A percentile compares a stretch with the other conserved stretches of the same genome.
Conservation (phyloP, 1,284 basidiomycete genomes). For the Pseudozyma tsukubaensis region DNA sequence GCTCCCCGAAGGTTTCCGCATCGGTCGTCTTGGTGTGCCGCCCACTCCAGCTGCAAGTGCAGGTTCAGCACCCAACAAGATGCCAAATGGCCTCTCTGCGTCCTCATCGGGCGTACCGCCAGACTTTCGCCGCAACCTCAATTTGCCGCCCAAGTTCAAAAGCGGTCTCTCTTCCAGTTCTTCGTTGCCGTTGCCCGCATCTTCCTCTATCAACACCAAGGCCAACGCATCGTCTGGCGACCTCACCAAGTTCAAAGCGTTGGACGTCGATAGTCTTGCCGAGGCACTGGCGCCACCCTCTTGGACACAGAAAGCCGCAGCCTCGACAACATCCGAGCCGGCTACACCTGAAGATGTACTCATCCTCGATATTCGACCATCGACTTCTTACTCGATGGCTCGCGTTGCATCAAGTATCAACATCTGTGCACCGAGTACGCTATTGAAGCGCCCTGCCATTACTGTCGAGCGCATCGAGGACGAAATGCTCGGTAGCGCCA, state of each 20-base stretch:
- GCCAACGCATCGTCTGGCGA: conserved; percentile 16
- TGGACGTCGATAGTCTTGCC: conserved; percentile 42
- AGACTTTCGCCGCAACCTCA: conserved; percentile 22
- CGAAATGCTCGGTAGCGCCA: conserved; percentile 58
- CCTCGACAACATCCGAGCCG: conserved; percentile 3
- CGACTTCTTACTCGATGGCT: conserved; percentile 68
- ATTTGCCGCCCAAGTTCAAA: conserved; percentile 27
- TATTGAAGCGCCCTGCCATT: conserved; percentile 73
- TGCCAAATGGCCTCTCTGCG: background rate
- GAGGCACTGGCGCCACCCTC: conserved; percentile 30
- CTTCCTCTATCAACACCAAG: conserved; percentile 18
- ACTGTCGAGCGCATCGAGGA: conserved; percentile 63
- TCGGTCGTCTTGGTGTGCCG: conserved; percentile 28
- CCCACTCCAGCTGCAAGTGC: conserved; percentile 39
- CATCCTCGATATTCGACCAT: conserved; percentile 87
- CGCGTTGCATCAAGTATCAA: conserved; percentile 76
- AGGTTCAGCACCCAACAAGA: conserved; percentile 11
- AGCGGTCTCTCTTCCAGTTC: conserved; percentile 18
- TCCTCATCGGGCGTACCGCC: conserved; percentile 8
- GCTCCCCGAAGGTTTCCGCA: conserved; percentile 35
- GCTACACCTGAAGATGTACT: conserved; percentile 42
- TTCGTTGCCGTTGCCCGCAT: conserved; percentile 31
- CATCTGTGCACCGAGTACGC: conserved; percentile 90
- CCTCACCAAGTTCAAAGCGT: conserved; percentile 37
- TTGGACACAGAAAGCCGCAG: conserved; percentile 13